Conservation (phyloP, 1,284 basidiomycete species). For the Trichosporon inkin region DNA sequence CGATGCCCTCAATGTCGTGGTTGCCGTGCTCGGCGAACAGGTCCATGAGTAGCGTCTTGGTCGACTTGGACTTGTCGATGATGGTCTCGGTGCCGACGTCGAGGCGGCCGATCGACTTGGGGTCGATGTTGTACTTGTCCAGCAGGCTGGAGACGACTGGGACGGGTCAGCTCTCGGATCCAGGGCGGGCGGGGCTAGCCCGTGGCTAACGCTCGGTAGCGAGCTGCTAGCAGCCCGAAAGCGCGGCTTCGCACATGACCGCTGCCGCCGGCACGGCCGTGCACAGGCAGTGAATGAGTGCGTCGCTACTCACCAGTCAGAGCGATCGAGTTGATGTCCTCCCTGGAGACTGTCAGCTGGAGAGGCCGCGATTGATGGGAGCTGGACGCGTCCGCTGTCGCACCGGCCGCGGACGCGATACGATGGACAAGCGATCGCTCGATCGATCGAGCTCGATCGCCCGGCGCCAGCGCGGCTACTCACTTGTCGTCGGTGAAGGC, state of each 20-base stretch:
- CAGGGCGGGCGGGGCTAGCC: no score
- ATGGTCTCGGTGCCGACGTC: conserved; percentile 99
- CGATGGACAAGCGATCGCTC: no score
- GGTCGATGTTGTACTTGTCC: conserved; percentile 94
- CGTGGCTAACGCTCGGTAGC: no score
- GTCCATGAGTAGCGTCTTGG: conserved; percentile 98
- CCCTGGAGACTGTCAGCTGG: conserved; percentile 49
- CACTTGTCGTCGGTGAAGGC: conserved; percentile 87
- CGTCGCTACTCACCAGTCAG: conserved; percentile 78
- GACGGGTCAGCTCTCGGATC: conserved; percentile 30
- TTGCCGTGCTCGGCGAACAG: conserved; percentile 89
- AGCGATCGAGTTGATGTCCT: conserved; percentile 98
- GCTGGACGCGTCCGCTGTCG: no score
- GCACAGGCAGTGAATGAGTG: no score
- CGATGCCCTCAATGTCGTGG: conserved; percentile 92
- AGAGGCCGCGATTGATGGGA: no score
- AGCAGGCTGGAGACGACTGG: conserved; percentile 79
- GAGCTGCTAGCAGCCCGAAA: no score
- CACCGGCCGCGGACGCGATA: no score
- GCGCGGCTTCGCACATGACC: no score
- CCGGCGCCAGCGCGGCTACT: no score
- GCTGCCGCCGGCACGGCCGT: no score
- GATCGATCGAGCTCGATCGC: no score
- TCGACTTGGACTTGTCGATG: conserved; percentile 99
- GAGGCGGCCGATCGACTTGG: conserved; percentile 90